phyloP scores from a whole-genome alignment of 441 rosid species.

The Populus hybrid region DNA sequence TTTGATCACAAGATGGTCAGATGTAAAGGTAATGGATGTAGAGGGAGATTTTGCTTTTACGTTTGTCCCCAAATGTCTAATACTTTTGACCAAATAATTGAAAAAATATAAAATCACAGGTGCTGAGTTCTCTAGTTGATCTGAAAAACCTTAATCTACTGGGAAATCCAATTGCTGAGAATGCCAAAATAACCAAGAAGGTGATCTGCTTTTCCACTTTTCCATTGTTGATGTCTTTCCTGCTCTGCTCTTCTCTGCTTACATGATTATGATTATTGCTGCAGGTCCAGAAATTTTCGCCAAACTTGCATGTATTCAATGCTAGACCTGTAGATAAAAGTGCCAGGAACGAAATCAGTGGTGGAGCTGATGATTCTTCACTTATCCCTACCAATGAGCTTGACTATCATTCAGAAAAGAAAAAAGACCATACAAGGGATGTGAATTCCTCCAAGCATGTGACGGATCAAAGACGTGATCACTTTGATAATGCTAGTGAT shows the following conservation, averaged over 20 bases:
- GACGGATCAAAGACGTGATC: constrained; percentile 3
- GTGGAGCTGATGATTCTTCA: constrained; percentile 22
- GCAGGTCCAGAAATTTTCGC: constrained; percentile 60
- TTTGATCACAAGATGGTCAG: constrained; percentile 56
- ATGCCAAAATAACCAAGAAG: constrained; percentile 65
- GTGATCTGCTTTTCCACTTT: constrained; percentile 22
- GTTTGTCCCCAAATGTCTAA: neutral
- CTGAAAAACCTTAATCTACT: constrained; percentile 70
- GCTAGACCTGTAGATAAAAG: constrained; percentile 51
- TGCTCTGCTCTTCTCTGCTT: neutral
- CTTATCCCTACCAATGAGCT: constrained; percentile 20
- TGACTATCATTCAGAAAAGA: constrained; percentile 20
- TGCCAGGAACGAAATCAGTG: constrained; percentile 28
- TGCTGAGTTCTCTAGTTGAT: constrained; percentile 49
- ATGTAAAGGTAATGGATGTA: constrained; percentile 53
- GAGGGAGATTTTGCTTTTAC: neutral
- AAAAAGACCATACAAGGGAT: constrained; percentile 22
- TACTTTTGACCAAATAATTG: neutral
- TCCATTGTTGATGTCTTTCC: neutral
- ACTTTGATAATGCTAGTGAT: constrained; percentile 10
- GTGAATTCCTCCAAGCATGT: constrained; percentile 12
- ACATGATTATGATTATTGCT: constrained; percentile 16
- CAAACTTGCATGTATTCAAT: constrained; percentile 65
- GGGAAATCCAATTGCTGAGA: constrained; percentile 76
- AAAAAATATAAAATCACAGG: constrained; percentile 37